Evolutionary conservation across 2,329 filamentous ascomycete genomes (phyloP).

Genomic region (Fusarium verrucosum): DNA sequence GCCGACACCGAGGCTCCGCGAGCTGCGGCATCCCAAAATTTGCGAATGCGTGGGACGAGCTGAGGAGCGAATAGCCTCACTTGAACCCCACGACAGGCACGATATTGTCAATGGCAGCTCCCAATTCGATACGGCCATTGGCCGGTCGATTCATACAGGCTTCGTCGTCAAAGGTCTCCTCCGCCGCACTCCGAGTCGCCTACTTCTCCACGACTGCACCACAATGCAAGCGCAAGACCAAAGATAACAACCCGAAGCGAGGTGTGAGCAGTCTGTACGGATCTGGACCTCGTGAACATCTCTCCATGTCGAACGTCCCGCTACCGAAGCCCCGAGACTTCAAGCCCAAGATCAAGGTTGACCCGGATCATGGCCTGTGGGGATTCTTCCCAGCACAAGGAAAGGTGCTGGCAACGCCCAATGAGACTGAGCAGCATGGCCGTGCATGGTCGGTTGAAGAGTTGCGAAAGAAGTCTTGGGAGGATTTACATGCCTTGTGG

Average conservation of each 20-base stretch:
- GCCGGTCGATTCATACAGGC: slow-evolving; percentile 38
- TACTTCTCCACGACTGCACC: slow-evolving; percentile 65
- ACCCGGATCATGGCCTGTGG: slow-evolving; percentile 88
- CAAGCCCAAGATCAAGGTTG: slow-evolving; percentile 66
- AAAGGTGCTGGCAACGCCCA: slow-evolving; percentile 75
- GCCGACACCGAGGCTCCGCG: slow-evolving; percentile 19
- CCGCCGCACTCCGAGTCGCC: slow-evolving; percentile 31
- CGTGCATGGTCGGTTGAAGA: slow-evolving; percentile 87
- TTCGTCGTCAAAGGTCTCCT: slow-evolving; percentile 22
- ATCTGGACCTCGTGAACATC: slow-evolving; percentile 77
- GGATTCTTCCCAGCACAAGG: slow-evolving; percentile 83
- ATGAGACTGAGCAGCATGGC: slow-evolving; percentile 76
- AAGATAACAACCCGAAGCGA: slow-evolving; percentile 81
- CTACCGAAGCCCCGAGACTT: slow-evolving; percentile 75
- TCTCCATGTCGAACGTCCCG: slow-evolving; percentile 76
- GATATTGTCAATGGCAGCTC: slow-evolving; percentile 44
- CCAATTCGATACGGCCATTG: slow-evolving; percentile 44
- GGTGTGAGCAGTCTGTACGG: slow-evolving; percentile 84
- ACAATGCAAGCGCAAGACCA: slow-evolving; percentile 60
- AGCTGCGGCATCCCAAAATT: slow-evolving; percentile 36
- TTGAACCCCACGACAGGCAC: slow-evolving; percentile 29
- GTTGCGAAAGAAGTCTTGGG: slow-evolving; percentile 88
- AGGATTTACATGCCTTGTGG: slow-evolving; percentile 91
- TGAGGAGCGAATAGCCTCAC: slow-evolving; percentile 37
- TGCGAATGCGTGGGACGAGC: slow-evolving; percentile 28